Evolutionary conservation across 2,329 filamentous ascomycete genomes (phyloP), one percentile per base, ranked within the genome.

Genomic region (Mollisia scopiformis): DNA sequence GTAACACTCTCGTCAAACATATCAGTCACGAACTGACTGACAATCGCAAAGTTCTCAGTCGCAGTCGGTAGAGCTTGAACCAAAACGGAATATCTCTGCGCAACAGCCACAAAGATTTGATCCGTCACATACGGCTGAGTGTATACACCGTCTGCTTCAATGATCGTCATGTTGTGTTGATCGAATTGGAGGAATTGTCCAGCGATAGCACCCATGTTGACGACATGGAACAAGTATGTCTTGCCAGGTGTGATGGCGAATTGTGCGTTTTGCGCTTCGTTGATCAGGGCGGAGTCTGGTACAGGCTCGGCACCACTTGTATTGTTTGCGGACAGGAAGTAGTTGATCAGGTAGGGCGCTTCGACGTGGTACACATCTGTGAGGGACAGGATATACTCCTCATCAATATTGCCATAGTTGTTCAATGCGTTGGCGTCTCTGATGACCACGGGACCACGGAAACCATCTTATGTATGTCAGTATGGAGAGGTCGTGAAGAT

Each of bases 181-280:
- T 88, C 85, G 56, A 89, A 84, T 84, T 85, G 88, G 51, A 89
- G 71, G 63, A 88, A 88, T 68, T 88, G 84, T 2, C 80, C 82
- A 2, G 85, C 84, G 75, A 92, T 92, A 14, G 88, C 89, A 11
- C 86, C 89, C 25, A 92, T 84, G 68, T 91, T 92, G 66, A 92
- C 79, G 60, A 92, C 79, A 37, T 88, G 87, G 68, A 94, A 81
- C 11, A 92, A 77, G 59, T 93, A 93, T 0, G 88, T 93, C 68
- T 84, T 90, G 2, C 84, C 82, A 0, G 89, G 85, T 66, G 87
- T 66, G 2, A 92, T 83, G 0, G 79, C 67, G 37, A 92, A 75
- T 2, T 77, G 82, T 2, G 86, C 74, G 58, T 88, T 82, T 60
- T 82, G 81, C 0, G 84, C 86, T 64, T 93, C 90, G 69, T 93